Evolutionary conservation across 1,139 yeast genomes (phyloP), one percentile per base, ranked within the genome.

Genomic region (Barnettozyma hawaiiensis): DNA sequence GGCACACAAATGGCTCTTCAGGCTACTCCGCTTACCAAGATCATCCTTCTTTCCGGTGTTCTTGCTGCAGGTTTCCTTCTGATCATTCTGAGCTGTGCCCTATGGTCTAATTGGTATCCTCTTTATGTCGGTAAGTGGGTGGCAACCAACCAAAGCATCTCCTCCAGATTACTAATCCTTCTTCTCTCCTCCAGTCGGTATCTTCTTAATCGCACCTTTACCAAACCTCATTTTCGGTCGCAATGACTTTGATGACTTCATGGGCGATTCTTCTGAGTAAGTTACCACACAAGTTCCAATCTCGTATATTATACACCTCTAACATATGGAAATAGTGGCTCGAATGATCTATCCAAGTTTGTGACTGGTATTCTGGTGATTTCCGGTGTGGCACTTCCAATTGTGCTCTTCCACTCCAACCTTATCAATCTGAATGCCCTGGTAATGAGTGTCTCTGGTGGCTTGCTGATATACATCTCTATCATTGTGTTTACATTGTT

Each of bases 11-110:
- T 41, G 44, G 19, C 44, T 3, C 28, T 35, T 5, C 46, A 46
- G 32, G 53, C 49, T 10, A 71, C 76, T 47, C 86, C 92, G 31
- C 68, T 83, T 51, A 79, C 85, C 40, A 81, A 79, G 57, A 80
- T 84, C 52, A 81, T 83, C 50, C 81, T 80, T 48, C 71, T 84
- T 35, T 77, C 86, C 26, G 81, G 85, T 18, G 71, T 83, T 35
- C 67, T 84, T 36, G 90, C 94, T 1, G 66, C 82, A 8, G 94
- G 94, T 15, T 82, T 83, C 58, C 68, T 84, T n/a, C 66, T 82
- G 45, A 83, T 82, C 37, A 73, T 83, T 39, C 66, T 84, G 43
- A 76, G 85, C 51, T 82, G 92, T 62, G 90, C 92, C 9, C 68
- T 84, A 37, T 83, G 73, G 64, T 72, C 76, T 50, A 83, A 81